phyloP scores from a whole-genome alignment of 805 yeast species.

The Candida wancherniae region DNA sequence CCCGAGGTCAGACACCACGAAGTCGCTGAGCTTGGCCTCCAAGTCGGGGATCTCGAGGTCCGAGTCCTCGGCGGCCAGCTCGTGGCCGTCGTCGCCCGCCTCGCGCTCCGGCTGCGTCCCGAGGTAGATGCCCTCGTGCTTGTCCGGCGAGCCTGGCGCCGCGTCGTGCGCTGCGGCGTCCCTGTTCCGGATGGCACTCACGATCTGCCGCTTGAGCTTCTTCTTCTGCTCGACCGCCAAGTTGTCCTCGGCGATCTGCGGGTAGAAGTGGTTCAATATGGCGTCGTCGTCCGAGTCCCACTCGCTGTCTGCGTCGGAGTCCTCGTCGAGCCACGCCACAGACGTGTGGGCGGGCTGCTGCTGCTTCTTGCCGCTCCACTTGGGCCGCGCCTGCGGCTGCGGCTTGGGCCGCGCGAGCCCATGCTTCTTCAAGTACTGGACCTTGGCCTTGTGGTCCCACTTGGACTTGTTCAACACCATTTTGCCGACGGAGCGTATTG shows the following conservation, averaged over 20 bases:
- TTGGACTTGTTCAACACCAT: conserved; percentile 42
- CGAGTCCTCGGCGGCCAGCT: conserved; percentile 5
- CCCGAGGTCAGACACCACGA: conserved; percentile 11
- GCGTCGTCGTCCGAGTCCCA: conserved; percentile 42
- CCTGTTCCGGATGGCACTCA: conserved; percentile 17
- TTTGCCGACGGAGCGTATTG: too few species aligned
- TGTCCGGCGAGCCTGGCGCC: conserved; percentile 11
- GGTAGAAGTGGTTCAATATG: conserved; percentile 36
- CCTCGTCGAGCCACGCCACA: conserved; percentile 12
- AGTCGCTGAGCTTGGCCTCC: conserved; percentile 17
- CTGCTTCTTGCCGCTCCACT: conserved; percentile 34
- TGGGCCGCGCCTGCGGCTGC: conserved; percentile 14
- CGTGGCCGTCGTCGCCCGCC: conserved; percentile 1
- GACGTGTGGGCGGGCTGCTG: conserved; percentile 4
- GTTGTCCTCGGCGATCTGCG: conserved; percentile 31
- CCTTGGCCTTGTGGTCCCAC: conserved; percentile 42
- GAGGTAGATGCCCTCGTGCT: conserved; percentile 34
- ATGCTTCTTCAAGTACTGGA: conserved; percentile 36
- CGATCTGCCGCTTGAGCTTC: conserved; percentile 33
- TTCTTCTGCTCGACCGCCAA: conserved; percentile 31
- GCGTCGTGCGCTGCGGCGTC: conserved; percentile 10
- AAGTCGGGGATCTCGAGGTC: conserved; percentile 14
- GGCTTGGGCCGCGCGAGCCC: conserved; percentile 23
- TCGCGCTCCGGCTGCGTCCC: conserved; percentile 19
- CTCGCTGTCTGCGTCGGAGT: conserved; percentile 31